Conservation (phyloP, 2,329 filamentous ascomycete species). For the Sclerotinia borealis region DNA sequence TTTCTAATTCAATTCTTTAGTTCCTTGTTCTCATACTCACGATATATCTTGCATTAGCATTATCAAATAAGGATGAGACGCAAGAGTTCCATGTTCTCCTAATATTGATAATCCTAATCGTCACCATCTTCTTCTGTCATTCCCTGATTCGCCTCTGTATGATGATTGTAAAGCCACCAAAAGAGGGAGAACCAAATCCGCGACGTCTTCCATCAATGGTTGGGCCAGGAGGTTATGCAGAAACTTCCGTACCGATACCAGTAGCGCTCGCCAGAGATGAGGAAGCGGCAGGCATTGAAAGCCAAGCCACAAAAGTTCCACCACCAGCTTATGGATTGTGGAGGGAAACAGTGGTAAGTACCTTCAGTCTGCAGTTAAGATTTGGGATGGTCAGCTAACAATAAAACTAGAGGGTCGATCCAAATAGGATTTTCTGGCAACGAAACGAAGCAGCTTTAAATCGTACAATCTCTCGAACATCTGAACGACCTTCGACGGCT, state of each 20-base stretch:
- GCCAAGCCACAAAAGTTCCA: constrained; percentile 50
- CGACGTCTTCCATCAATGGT: constrained; percentile 41
- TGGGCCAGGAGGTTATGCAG: constrained; percentile 58
- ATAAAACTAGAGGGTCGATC: constrained; percentile 60
- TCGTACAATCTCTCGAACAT: constrained; percentile 15
- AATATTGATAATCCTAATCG: constrained; percentile 68
- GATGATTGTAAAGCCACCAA: constrained; percentile 43
- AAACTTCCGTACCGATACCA: constrained; percentile 67
- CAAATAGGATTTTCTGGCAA: constrained; percentile 76
- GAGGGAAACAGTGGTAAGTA: constrained; percentile 72
- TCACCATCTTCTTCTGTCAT: constrained; percentile 76
- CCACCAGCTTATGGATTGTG: constrained; percentile 84
- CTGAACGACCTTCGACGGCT: constrained; percentile 26
- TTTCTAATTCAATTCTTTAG: constrained; percentile 18
- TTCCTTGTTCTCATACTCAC: constrained; percentile 27
- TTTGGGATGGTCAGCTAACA: constrained; percentile 13
- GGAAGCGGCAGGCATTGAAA: constrained; percentile 54
- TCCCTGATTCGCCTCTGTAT: constrained; percentile 68
- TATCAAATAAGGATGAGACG: constrained; percentile 56
- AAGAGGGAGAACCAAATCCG: constrained; percentile 30
- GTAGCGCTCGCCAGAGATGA: constrained; percentile 72
- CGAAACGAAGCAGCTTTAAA: constrained; percentile 38
- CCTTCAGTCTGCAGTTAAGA: background rate
- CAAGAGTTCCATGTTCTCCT: constrained; percentile 75
- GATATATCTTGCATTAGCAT: constrained; percentile 58